A percentile compares a stretch with the other conserved stretches of the same genome.
phyloP scores from a whole-genome alignment of 1,139 yeast genomes.

The Geotrichum candidum region DNA sequence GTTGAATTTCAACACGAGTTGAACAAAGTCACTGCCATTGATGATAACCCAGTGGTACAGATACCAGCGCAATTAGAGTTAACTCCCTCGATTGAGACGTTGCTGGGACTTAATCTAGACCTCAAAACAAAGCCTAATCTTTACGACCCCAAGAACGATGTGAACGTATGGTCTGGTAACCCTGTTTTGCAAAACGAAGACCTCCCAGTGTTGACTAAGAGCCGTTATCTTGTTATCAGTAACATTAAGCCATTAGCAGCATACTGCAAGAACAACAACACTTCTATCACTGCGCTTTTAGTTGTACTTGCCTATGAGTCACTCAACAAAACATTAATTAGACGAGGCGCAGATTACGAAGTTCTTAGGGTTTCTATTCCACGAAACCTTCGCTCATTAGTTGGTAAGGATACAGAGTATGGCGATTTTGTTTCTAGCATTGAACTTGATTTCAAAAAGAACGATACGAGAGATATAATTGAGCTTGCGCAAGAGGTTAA shows the following conservation, averaged over 20 bases:
- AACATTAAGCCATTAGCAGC: background rate
- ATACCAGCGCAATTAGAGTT: background rate
- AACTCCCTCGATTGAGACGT: background rate
- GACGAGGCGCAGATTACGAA: background rate
- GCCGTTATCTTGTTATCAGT: background rate
- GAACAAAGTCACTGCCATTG: background rate
- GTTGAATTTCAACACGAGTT: background rate
- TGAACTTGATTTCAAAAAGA: background rate
- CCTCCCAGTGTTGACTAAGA: background rate
- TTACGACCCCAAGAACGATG: background rate
- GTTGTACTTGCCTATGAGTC: background rate
- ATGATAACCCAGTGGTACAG: background rate
- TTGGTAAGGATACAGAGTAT: background rate
- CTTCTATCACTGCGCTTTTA: constrained; percentile 5
- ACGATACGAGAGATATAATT: background rate
- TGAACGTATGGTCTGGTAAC: background rate
- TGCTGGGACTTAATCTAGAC: background rate
- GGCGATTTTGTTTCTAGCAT: background rate
- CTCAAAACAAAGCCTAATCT: background rate
- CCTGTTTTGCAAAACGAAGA: background rate
- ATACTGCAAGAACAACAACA: background rate
- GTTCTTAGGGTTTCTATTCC: background rate
- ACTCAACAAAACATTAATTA: background rate
- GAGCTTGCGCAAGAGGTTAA: background rate
- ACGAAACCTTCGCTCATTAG: constrained; percentile 7